Base-by-base conservation (phyloP, 305 asterid genomes). In the Plantago coronopus region DNA sequence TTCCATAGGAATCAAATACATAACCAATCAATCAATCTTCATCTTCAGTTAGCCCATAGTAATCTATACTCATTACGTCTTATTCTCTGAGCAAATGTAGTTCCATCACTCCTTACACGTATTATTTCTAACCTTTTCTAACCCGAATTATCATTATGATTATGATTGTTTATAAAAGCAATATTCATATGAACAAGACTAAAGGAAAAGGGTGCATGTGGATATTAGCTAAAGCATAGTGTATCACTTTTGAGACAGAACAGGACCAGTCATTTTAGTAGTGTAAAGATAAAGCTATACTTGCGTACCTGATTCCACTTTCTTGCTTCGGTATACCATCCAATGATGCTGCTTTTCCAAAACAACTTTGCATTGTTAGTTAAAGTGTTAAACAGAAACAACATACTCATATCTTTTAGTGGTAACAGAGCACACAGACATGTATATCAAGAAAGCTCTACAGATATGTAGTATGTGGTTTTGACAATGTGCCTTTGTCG, bases 231-330 rank as follows among this genome's bases (percentile, higher is more conserved):
- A 65, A 57, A 70, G 76, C 71, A 53, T 48, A 61, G 3, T 61
- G 3, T 58, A 19, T 56, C 7, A 59, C 76, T 69, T 74, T 64
- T 43, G 16, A 43, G 43, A 61, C 40, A 34, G 40, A 34, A 34
- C 12, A 65, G 59, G 11, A 31, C 25, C 65, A 29, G 37, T 14
- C 19, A 63, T 50, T 44, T 15, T 45, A 21, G 47, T 54, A 64
- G 60, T 17, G 27, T 40, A 65, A 76, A 43, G 73, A 46, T 27
- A 51, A 61, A 66, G 45, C 54, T 61, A 57, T 54, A 53, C 74
- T 65, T 54, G 48, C 31, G 25, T 74, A 88, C 97, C 95, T 85
- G 86, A 82, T 91, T 91, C 97, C 96, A 91, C 72, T 85, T 91
- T 71, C 86, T 85, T 72, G 96, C 97, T 78, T 83, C 89, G 19